phyloP scores from a whole-genome alignment of 2,329 filamentous ascomycete species.

The Calcarisporium arbuscula region DNA sequence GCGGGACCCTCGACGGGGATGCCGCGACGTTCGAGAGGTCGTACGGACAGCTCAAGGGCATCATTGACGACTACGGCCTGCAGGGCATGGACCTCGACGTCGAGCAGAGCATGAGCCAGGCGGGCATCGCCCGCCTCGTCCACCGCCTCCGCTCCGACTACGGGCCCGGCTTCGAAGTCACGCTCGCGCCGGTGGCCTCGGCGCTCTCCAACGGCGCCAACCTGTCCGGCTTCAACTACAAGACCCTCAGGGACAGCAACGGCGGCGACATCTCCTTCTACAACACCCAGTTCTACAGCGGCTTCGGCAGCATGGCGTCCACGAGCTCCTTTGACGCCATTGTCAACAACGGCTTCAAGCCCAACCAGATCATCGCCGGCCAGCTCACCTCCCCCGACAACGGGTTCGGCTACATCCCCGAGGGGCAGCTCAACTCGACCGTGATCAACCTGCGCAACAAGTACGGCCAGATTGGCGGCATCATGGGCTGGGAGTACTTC shows the following conservation, averaged over 20 bases:
- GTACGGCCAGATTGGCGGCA: conserved; percentile 69
- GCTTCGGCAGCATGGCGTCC: conserved; percentile 57
- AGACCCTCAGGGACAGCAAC: conserved; percentile 57
- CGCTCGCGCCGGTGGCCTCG: conserved; percentile 72
- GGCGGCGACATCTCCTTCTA: conserved; percentile 69
- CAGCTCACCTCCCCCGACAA: conserved; percentile 70
- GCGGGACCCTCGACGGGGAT: conserved; percentile 41
- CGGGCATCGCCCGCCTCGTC: conserved; percentile 58
- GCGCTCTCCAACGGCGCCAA: conserved; percentile 55
- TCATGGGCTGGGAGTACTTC: conserved; percentile 93
- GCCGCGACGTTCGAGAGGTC: conserved; percentile 62
- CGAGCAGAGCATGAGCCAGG: conserved; percentile 66
- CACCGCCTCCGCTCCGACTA: conserved; percentile 61
- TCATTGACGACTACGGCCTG: conserved; percentile 54
- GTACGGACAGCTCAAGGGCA: conserved; percentile 61
- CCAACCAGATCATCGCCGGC: conserved; percentile 67
- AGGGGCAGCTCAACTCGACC: conserved; percentile 36
- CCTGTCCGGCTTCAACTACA: conserved; percentile 74
- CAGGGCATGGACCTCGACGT: conserved; percentile 71
- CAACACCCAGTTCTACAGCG: conserved; percentile 85
- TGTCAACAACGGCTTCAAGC: conserved; percentile 57
- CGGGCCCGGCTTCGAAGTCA: conserved; percentile 63
- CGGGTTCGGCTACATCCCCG: conserved; percentile 43
- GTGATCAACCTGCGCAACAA: conserved; percentile 31
- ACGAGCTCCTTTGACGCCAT: conserved; percentile 38